Percentiles rank a stretch among this genome's conserved stretches.
phyloP scores from a whole-genome alignment of 805 yeast species.

The Martiniozyma abietophila region DNA sequence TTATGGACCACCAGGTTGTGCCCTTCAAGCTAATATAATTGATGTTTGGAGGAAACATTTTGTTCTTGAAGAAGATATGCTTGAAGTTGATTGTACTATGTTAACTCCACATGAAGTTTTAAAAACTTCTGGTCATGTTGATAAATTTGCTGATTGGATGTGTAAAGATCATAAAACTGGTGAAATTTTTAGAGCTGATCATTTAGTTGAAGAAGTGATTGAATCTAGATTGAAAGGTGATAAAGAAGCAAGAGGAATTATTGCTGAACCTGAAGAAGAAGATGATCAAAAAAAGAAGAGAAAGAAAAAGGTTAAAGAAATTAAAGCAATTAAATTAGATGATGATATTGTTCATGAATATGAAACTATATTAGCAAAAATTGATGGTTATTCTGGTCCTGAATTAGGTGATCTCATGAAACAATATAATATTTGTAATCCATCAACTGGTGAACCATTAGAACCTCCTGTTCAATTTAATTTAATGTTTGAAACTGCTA shows the following conservation, averaged over 20 bases:
- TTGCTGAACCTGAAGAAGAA: constrained; percentile 56
- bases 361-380: constrained; percentile 80
- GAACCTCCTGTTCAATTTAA: constrained; percentile 93
- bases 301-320: constrained; percentile 94
- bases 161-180: constrained; percentile 92
- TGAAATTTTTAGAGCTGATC: constrained; percentile 98
- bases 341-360: constrained; percentile 74
- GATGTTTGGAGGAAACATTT: constrained; percentile 98
- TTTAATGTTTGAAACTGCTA: constrained; percentile 98
- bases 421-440: constrained; percentile 80
- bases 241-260: constrained; percentile 89
- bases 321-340: constrained; percentile 77
- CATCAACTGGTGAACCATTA: constrained; percentile 76
- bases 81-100: constrained; percentile 97
- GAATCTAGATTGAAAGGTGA: constrained; percentile 96
- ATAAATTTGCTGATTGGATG: constrained; percentile 99
- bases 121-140: constrained; percentile 99
- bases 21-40: constrained; percentile 89
- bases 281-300: constrained; percentile 76
- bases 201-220: constrained; percentile 92
- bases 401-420: constrained; percentile 84
- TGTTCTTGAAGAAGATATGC: constrained; percentile 95
- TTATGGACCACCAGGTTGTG: constrained; percentile 99
- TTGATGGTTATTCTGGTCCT: constrained; percentile 91
- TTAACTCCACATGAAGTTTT: constrained; percentile 95